A percentile compares a stretch with the other conserved stretches of the same genome.
These are phyloP conservation scores for Hymenochaete sp. DNA, from an alignment of 1,284 basidiomycete genomes.

Conservation along the genomic window DNA sequence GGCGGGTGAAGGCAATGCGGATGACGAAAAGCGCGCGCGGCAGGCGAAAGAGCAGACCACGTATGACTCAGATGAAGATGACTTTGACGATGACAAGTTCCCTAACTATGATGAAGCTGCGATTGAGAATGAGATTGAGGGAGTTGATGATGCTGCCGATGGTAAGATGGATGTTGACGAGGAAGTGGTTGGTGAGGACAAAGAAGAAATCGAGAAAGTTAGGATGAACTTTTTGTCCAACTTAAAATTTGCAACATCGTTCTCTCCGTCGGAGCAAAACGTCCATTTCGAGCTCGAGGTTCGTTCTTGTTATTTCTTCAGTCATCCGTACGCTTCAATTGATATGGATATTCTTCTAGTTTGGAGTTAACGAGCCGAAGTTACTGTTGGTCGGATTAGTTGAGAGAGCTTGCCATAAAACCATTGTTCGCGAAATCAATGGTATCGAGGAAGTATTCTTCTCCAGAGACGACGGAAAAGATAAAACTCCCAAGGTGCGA, in stretches of 20 bases:
- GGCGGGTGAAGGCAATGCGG: slow-evolving; percentile 57
- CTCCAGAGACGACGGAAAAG: slow-evolving; percentile 45
- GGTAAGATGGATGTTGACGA: slow-evolving; percentile 56
- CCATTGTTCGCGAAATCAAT: slow-evolving; percentile 82
- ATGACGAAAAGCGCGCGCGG: slow-evolving; percentile 45
- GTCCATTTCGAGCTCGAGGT: slow-evolving; percentile 82
- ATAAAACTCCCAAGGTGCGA: slow-evolving; percentile 41
- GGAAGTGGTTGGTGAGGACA: slow-evolving; percentile 45
- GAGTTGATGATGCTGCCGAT: slow-evolving; percentile 39
- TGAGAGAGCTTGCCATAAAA: slow-evolving; percentile 75
- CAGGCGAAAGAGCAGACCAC: slow-evolving; percentile 42
- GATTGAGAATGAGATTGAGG: slow-evolving; percentile 63
- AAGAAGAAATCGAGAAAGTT: slow-evolving; percentile 28
- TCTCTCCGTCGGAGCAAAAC: slow-evolving; percentile 67
- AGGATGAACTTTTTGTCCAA: slow-evolving; percentile 23
- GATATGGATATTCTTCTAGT: slow-evolving; percentile 32
- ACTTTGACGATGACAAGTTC: slow-evolving; percentile 41
- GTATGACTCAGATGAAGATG: slow-evolving; percentile 47
- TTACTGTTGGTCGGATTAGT: slow-evolving; percentile 87
- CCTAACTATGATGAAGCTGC: slow-evolving; percentile 52
- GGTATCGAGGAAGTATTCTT: slow-evolving; percentile 81
- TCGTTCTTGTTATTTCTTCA: slow-evolving; percentile 25
- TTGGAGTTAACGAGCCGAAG: slow-evolving; percentile 71
- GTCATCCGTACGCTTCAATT: background rate
- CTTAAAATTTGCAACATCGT: slow-evolving; percentile 55